Conservation (phyloP, 495 filamentous ascomycete species). For the Aspergillus sclerotioniger region DNA sequence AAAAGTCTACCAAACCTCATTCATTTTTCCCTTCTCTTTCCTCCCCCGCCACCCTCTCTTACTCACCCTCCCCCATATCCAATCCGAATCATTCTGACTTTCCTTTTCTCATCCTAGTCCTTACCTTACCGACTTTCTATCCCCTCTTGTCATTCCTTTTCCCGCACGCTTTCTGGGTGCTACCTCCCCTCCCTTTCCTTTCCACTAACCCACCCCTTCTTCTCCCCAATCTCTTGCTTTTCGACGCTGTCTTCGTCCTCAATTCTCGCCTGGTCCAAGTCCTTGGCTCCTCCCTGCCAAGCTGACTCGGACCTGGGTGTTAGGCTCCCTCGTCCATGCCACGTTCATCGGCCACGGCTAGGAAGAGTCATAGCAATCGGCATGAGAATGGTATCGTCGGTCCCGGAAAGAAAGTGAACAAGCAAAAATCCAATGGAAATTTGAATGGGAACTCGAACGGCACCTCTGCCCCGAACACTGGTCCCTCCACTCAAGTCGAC, state of each 20-base stretch:
- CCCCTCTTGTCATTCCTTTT: slow-evolving; percentile 19
- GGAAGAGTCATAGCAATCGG: slow-evolving; percentile 64
- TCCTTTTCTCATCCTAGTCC: slow-evolving; percentile 18
- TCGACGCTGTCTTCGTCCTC: slow-evolving; percentile 24
- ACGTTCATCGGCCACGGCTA: slow-evolving; percentile 67
- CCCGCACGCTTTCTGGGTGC: slow-evolving; percentile 11
- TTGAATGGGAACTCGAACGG: slow-evolving; percentile 56
- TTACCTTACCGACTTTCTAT: slow-evolving; percentile 10
- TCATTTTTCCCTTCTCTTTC: slow-evolving; percentile 19
- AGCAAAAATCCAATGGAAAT: slow-evolving; percentile 62
- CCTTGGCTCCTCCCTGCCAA: slow-evolving; percentile 53
- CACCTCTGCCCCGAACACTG: slow-evolving; percentile 42
- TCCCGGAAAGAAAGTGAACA: slow-evolving; percentile 76
- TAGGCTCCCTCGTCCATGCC: slow-evolving; percentile 61
- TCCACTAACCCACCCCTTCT: slow-evolving; percentile 3
- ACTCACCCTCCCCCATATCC: slow-evolving; percentile 15
- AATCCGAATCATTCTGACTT: slow-evolving; percentile 21
- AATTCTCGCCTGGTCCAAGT: slow-evolving; percentile 48
- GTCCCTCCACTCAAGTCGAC: slow-evolving; percentile 45
- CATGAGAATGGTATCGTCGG: slow-evolving; percentile 86
- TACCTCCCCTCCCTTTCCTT: slow-evolving; percentile 17
- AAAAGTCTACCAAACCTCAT: slow-evolving; percentile 25
- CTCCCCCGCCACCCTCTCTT: slow-evolving; percentile 5
- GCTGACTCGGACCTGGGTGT: slow-evolving; percentile 52
- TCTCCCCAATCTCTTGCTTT: slow-evolving; percentile 16